Conservation (phyloP, 148 eudicot genomes). For the Chenopodium album region DNA sequence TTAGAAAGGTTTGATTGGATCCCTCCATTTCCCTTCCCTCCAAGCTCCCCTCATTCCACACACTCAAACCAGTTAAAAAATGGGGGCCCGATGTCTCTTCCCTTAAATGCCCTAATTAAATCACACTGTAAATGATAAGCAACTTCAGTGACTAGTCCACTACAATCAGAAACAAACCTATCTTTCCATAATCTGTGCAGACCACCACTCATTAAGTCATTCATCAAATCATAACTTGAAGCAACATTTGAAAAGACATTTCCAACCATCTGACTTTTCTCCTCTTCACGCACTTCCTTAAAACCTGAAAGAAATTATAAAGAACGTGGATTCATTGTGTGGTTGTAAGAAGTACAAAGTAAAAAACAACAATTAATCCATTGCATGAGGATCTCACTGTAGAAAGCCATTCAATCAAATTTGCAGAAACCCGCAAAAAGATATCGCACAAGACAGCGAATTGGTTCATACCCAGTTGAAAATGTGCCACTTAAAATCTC, state of each 20-base stretch:
- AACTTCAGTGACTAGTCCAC: constrained; percentile 2
- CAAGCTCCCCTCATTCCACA: not conserved
- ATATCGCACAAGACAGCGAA: not conserved
- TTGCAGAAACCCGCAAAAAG: not conserved
- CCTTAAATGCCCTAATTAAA: not conserved
- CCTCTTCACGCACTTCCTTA: constrained; percentile 83
- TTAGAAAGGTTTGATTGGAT: not conserved
- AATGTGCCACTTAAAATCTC: not conserved
- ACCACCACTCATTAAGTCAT: constrained; percentile 94
- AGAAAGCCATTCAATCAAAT: not conserved
- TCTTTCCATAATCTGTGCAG: constrained; percentile 94
- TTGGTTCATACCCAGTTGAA: too few relatives aligned
- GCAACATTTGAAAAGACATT: constrained; percentile 91
- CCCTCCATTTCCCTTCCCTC: not conserved
- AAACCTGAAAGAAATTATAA: constrained; percentile 49
- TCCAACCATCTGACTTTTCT: constrained; percentile 85
- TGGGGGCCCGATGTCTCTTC: not conserved
- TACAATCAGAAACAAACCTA: constrained; percentile 45
- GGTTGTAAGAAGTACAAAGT: not conserved
- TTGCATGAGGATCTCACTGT: constrained; percentile 3
- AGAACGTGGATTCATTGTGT: not conserved
- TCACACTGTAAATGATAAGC: constrained; percentile 2
- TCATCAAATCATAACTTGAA: constrained; percentile 87
- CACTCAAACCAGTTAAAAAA: not conserved
- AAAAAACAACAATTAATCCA: not conserved